These are phyloP conservation scores for Alternaria dauci DNA, from an alignment of 2,329 filamentous ascomycete species.

Conservation along the genomic window DNA sequence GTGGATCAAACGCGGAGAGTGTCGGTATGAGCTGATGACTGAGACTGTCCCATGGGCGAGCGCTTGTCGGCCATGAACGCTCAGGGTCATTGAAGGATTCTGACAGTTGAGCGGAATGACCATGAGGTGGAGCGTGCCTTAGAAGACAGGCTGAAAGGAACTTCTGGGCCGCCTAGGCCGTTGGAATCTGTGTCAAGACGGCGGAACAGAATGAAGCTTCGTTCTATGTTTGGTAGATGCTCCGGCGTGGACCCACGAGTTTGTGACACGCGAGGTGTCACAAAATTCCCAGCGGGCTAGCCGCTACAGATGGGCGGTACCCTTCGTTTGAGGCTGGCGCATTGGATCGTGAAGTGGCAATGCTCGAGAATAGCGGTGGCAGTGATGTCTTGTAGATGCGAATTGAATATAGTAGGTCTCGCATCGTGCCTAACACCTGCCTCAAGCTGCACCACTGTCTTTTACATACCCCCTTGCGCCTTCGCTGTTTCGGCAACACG, in stretches of 20 bases:
- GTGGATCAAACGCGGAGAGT: conserved; percentile 16
- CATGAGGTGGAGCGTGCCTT: conserved; percentile 28
- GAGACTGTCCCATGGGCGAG: conserved; percentile 24
- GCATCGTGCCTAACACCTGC: conserved; percentile 33
- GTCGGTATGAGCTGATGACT: conserved; percentile 23
- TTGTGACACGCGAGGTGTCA: conserved; percentile 46
- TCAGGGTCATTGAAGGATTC: conserved; percentile 17
- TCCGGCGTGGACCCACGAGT: conserved; percentile 40
- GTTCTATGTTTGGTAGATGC: conserved; percentile 36
- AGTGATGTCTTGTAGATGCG: conserved; percentile 36
- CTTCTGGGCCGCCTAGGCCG: conserved; percentile 24
- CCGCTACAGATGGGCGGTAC: conserved; percentile 41
- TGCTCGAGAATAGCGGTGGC: conserved; percentile 31
- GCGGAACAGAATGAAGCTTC: conserved; percentile 34
- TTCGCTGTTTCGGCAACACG: conserved; percentile 29
- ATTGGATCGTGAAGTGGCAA: conserved; percentile 41
- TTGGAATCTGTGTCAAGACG: conserved; percentile 24
- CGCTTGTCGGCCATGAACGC: conserved; percentile 8
- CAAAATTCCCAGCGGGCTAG: conserved; percentile 37
- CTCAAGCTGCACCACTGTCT: conserved; percentile 33
- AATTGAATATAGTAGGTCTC: conserved; percentile 48
- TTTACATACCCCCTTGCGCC: conserved; percentile 14
- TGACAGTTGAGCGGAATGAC: conserved; percentile 24
- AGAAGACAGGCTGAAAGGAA: conserved; percentile 28
- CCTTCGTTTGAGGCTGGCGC: conserved; percentile 48